A percentile compares a stretch with the other conserved stretches of the same genome.
Evolutionary conservation across 257 asterid genomes (phyloP).

Genomic region (Solanum paucissectum): DNA sequence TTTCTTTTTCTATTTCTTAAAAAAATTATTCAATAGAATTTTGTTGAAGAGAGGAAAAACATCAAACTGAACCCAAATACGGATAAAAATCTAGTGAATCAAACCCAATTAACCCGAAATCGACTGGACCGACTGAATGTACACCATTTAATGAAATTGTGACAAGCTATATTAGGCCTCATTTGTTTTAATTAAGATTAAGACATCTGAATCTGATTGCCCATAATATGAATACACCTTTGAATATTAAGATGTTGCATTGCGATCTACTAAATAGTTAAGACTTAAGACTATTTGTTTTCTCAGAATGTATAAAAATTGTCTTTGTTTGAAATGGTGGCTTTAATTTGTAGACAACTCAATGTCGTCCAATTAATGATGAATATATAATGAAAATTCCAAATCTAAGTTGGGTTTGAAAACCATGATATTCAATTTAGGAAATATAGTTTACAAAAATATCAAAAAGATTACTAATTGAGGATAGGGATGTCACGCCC

Average conservation of each 20-base stretch:
- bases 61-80: background rate
- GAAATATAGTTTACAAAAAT: background rate
- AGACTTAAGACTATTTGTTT: no score
- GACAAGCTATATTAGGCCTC: no score
- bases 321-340: background rate
- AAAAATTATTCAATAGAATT: background rate
- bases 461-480: background rate
- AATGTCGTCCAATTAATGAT: background rate
- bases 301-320: no score
- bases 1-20: background rate
- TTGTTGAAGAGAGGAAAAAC: background rate
- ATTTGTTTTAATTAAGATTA: no score
- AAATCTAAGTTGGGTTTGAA: background rate
- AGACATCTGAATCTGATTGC: no score
- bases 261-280: no score
- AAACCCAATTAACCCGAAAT: no score
- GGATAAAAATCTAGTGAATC: no score
- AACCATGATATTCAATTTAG: background rate
- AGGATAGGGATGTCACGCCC: background rate
- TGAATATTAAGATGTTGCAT: no score
- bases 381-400: background rate
- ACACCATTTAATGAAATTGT: no score
- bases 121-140: no score
- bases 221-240: no score
- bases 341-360: background rate